Conservation (phyloP, 495 filamentous ascomycete species). For the Copromyces sp. region DNA sequence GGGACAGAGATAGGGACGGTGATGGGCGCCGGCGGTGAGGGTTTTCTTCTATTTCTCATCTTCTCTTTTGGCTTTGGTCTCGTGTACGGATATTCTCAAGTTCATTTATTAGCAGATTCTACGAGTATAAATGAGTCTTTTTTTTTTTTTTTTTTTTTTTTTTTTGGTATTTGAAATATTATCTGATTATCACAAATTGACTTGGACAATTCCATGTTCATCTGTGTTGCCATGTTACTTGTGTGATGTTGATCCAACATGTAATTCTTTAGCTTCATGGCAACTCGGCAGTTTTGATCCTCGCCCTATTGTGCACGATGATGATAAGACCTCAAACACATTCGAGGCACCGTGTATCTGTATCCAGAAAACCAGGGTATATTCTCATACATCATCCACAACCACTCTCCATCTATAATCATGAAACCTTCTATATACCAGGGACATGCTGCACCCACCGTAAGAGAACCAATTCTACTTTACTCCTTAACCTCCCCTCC, state of each 20-base stretch:
- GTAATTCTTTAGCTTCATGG: neutral
- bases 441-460: neutral
- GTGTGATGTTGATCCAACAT: neutral
- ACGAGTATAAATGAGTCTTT: neutral
- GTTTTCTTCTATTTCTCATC: neutral
- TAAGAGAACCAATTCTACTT: neutral
- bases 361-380: neutral
- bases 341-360: neutral
- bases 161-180: neutral
- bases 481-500: neutral
- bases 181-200: neutral
- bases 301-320: neutral
- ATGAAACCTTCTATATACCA: neutral
- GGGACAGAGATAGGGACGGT: neutral
- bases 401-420: neutral
- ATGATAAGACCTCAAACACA: neutral
- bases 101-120: neutral
- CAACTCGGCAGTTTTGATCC: neutral
- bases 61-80: neutral
- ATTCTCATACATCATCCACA: neutral
- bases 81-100: neutral
- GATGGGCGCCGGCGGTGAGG: neutral
- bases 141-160: neutral
- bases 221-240: too few species aligned
- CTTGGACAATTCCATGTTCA: neutral